These are phyloP conservation scores for Naganishia antarctica DNA, from an alignment of 768 basidiomycete genomes.

Conservation along the genomic window DNA sequence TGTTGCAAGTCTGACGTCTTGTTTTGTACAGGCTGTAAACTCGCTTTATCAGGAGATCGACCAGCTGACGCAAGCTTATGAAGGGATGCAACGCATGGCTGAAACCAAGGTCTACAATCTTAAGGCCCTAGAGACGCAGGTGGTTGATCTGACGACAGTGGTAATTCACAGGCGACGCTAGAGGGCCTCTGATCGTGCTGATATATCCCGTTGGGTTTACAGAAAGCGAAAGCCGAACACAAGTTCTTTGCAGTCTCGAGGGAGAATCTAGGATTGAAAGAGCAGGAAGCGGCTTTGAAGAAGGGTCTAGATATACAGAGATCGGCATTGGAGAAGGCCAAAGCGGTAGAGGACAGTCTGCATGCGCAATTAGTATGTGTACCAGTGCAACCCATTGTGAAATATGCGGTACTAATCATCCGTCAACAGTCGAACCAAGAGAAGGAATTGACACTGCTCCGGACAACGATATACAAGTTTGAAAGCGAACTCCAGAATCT, in stretches of 20 bases:
- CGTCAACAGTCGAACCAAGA: conserved; percentile 50
- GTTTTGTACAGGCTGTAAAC: conserved; percentile 34
- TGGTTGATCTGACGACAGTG: conserved; percentile 64
- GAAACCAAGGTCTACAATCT: conserved; percentile 81
- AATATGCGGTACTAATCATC: background rate
- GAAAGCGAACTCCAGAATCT: conserved; percentile 38
- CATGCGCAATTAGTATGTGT: conserved; percentile 59
- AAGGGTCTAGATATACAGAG: conserved; percentile 64
- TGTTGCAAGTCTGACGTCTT: background rate
- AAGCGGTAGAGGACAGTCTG: conserved; percentile 62
- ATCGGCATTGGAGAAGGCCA: conserved; percentile 62
- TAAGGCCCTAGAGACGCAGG: conserved; percentile 64
- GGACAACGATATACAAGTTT: conserved; percentile 39
- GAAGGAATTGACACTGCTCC: conserved; percentile 45
- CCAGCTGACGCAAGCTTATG: conserved; percentile 79
- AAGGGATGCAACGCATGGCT: conserved; percentile 70
- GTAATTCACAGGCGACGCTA: conserved; percentile 59
- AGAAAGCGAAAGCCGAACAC: conserved; percentile 96
- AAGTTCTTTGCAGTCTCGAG: conserved; percentile 89
- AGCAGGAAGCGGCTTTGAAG: conserved; percentile 70
- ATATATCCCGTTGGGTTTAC: conserved; percentile 3
- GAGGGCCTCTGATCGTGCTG: no score
- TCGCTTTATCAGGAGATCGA: conserved; percentile 80
- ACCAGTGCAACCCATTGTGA: background rate
- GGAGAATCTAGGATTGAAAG: conserved; percentile 56